Conservation (phyloP, 768 basidiomycete genomes). For the Xerocomellus intermedius region DNA sequence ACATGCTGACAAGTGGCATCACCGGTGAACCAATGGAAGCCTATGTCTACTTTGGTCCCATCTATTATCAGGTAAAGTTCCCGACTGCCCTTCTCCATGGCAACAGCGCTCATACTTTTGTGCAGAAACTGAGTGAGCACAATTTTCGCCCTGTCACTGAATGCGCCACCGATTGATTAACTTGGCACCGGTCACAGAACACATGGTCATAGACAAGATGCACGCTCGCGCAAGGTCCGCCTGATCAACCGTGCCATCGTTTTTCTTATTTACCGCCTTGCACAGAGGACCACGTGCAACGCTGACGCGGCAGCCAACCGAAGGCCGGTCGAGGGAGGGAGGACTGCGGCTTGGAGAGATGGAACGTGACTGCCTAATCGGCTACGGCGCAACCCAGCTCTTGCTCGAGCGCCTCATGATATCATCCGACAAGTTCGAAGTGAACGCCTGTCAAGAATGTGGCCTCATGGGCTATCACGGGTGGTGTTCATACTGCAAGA, state of each 20-base stretch:
- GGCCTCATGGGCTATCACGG: constrained; percentile 93
- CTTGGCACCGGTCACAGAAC: constrained; percentile 49
- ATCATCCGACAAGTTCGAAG: constrained; percentile 96
- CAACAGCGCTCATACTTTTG: not conserved
- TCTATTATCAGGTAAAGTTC: constrained; percentile 84
- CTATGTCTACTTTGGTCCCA: constrained; percentile 98
- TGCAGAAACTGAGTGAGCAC: constrained; percentile 87
- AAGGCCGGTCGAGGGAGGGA: constrained; percentile 96
- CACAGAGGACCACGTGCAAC: constrained; percentile 91
- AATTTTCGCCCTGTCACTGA: not conserved
- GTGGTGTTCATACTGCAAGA: constrained; percentile 99
- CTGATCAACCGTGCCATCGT: not conserved
- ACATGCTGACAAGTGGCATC: constrained; percentile 97
- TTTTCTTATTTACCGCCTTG: constrained; percentile 4
- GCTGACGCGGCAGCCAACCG: constrained; percentile 95
- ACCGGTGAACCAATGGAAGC: constrained; percentile 96
- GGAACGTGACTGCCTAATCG: constrained; percentile 98
- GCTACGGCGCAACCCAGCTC: constrained; percentile 97
- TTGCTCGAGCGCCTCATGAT: constrained; percentile 98
- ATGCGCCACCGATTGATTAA: constrained; percentile 7
- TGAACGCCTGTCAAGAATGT: constrained; percentile 92
- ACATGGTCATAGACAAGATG: constrained; percentile 99
- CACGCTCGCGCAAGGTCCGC: constrained; percentile 91
- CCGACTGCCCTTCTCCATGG: constrained; percentile 3
- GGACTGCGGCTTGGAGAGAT: constrained; percentile 97